Evolutionary conservation across 2,329 filamentous ascomycete genomes (phyloP), one percentile per base, ranked within the genome.

Genomic region (Colletotrichum camelliae): DNA sequence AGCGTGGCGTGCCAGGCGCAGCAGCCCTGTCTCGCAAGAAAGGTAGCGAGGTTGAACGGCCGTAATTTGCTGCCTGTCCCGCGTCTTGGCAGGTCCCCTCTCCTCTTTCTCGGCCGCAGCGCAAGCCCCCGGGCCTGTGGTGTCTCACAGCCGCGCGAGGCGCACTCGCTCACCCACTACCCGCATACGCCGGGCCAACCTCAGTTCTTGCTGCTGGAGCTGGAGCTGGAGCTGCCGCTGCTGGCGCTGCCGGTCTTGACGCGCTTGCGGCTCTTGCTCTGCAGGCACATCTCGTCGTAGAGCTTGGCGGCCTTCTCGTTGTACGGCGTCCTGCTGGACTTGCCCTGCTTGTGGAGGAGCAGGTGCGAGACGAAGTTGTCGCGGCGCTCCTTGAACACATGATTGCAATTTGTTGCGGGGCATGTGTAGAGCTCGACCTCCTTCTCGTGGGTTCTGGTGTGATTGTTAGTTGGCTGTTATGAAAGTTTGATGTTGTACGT

Each of bases 321-420:
- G 71, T 77, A 77, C 8, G 77, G 77, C 12, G 77, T 77, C 55
- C 77, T 77, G 67, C 74, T 77, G 67, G 74, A 77, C 71, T 77
- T 77, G 67, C 77, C 78, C 67, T 74, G 72, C 72, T 77, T 77
- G 76, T 79, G 78, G 15, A 78, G 77, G 68, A 71, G 74, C 27
- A 79, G 75, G 69, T 79, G 78, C 5, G 77, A 76, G 65, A 78
- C 77, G 71, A 78, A 79, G 76, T 79, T 79, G 70, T 79, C 78
- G 29, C 77, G 72, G 68, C 78, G 76, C 48, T 78, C 77, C 75
- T 77, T 78, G 66, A 78, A 78, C 4, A 75, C 75, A 55, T 78
- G 76, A 70, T 75, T 75, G 64, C 73, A 75, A 29, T 76, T 76
- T 39, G 75, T 76, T 16, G 77, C 77, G 5, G 77, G 77, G 65